Percentiles rank a stretch among this genome's conserved stretches.
Evolutionary conservation across 2,329 filamentous ascomycete species (phyloP).

Genomic region (Sphaerulina vaccinii): DNA sequence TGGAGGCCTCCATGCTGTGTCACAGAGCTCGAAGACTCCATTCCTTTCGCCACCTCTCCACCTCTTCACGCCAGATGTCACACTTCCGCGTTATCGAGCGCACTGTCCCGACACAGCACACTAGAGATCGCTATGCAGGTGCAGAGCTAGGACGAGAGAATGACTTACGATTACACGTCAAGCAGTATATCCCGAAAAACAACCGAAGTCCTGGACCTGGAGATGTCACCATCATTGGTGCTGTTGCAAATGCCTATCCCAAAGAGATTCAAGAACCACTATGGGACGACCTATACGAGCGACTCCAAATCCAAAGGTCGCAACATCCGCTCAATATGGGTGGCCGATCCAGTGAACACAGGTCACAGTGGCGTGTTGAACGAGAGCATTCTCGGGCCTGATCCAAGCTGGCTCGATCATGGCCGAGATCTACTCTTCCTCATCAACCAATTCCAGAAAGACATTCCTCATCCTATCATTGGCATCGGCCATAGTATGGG

Average conservation of each 20-base stretch:
- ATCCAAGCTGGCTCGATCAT: conserved; percentile 84
- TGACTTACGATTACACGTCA: conserved; percentile 41
- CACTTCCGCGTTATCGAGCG: conserved; percentile 20
- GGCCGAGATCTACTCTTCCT: conserved; percentile 80
- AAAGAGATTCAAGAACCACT: conserved; percentile 57
- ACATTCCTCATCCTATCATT: conserved; percentile 77
- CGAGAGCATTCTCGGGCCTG: conserved; percentile 71
- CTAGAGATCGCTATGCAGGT: conserved; percentile 15
- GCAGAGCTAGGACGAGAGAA: conserved; percentile 17
- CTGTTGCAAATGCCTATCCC: conserved; percentile 86
- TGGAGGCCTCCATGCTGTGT: background rate
- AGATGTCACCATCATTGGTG: conserved; percentile 80
- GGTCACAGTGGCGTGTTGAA: conserved; percentile 76
- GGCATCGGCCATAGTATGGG: conserved; percentile 92
- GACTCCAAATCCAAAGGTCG: conserved; percentile 59
- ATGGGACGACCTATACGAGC: conserved; percentile 78
- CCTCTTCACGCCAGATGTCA: background rate
- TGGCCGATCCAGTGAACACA: conserved; percentile 82
- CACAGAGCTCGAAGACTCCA: background rate
- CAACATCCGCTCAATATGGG: conserved; percentile 78
- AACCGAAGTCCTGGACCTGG: conserved; percentile 68
- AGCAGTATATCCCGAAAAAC: conserved; percentile 62
- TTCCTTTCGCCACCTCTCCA: background rate
- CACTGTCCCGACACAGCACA: conserved; percentile 20
- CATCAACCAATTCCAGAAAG: conserved; percentile 74